Base-by-base conservation (phyloP, 2,329 filamentous ascomycete genomes). In the Coniochaeta sp. region DNA sequence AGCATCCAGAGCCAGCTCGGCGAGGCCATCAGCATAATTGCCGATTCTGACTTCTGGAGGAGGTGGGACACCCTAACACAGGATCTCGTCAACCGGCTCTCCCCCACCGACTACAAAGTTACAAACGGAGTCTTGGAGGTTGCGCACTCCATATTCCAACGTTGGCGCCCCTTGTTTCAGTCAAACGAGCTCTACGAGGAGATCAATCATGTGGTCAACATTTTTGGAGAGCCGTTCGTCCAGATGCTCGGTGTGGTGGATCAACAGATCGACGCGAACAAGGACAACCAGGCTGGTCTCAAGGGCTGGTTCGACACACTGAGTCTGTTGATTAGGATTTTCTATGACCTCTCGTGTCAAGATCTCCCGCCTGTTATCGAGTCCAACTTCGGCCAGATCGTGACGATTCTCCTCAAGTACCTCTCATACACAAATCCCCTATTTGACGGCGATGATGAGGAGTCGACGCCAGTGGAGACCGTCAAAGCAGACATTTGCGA, bases 311-410 rank as follows among this genome's bases (percentile, higher is more conserved):
- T 96, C 67, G 87, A 90, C 64, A 91, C 92, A 3, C 81, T 99
- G 64, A 93, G 93, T 72, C 81, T 98, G 58, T 85, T 96, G 67
- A 81, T 97, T 67, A 96, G 96, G 78, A 87, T 99, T 57, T 87
- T 98, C 71, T 95, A 95, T 77, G 96, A 99, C 74, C 86, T 99
- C 58, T 97, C 93, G n/a, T 96, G 89, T 71, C 96, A 99, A 72
- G 95, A 99, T 73, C 83, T 99, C 67, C 92, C 95, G 17, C 93
- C 93, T 1, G 88, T 95, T 67, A 96, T 99, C 72, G 95, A 99
- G 78, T 89, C 96, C 65, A 90, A 96, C 70, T 82, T 99, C 22
- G 76, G 80, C 56, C 84, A 85, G 64, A 89, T 99, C 65, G 89
- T 90, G 19, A 79, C 82, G 24, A 81, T 98, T 16, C 81, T 98